phyloP scores from a whole-genome alignment of 2,329 filamentous ascomycete genomes.

The Fusarium tuaranense region DNA sequence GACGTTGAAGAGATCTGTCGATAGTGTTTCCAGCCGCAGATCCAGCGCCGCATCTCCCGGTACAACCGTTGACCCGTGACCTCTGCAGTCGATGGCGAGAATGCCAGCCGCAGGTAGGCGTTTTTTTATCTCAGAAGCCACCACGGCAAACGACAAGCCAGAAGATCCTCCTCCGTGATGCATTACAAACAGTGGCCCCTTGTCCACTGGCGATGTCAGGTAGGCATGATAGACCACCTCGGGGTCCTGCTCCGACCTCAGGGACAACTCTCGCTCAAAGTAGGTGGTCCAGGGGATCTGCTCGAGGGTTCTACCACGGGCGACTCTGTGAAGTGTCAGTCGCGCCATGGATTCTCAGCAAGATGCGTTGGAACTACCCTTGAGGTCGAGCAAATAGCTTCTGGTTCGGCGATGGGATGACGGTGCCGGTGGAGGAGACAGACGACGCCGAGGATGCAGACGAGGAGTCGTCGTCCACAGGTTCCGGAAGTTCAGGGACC shows the following conservation, averaged over 20 bases:
- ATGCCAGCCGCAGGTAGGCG: conserved; percentile 84
- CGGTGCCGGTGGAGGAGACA: conserved; percentile 92
- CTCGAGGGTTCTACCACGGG: conserved; percentile 67
- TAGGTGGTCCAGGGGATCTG: conserved; percentile 88
- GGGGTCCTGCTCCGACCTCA: conserved; percentile 62
- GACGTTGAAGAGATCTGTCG: conserved; percentile 77
- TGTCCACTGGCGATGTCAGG: conserved; percentile 80
- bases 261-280: conserved; percentile 87
- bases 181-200: conserved; percentile 87
- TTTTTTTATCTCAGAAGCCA: conserved; percentile 81
- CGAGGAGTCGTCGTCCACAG: conserved; percentile 73
- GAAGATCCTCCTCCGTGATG: conserved; percentile 97
- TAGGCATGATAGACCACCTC: conserved; percentile 84
- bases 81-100: conserved; percentile 86
- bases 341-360: conserved; percentile 17
- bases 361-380: conserved; percentile 60
- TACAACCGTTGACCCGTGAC: conserved; percentile 81
- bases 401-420: conserved; percentile 81
- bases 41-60: conserved; percentile 61
- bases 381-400: conserved; percentile 79
- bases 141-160: conserved; percentile 88
- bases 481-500: conserved; percentile 58
- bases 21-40: conserved; percentile 78
- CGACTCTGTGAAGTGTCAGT: conserved; percentile 54
- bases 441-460: conserved; percentile 82